Conservation (phyloP, 2,329 filamentous ascomycete genomes). For the Paecilomyces variotii region DNA sequence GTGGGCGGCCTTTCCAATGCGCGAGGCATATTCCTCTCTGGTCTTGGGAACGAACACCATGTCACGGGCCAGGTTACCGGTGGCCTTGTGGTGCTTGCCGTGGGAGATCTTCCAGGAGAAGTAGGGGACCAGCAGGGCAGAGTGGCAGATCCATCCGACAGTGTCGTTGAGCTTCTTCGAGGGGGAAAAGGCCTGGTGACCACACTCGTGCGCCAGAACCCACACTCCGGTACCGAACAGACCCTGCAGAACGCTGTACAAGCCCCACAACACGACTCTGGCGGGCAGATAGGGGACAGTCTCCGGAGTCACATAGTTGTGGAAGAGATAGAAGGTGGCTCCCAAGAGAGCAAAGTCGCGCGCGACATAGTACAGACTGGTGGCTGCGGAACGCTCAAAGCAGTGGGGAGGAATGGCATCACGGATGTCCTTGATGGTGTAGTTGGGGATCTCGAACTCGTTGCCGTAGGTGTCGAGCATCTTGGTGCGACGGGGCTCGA, state of each 20-base stretch:
- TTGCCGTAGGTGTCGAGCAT: constrained; percentile 92
- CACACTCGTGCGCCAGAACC: constrained; percentile 97
- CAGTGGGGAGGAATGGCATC: constrained; percentile 97
- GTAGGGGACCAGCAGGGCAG: constrained; percentile 82
- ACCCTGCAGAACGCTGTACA: constrained; percentile 76
- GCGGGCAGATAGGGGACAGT: constrained; percentile 61
- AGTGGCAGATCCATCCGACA: constrained; percentile 88
- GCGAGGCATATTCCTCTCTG: constrained; percentile 68
- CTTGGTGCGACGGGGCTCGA: constrained; percentile 46
- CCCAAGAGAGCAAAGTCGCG: constrained; percentile 68
- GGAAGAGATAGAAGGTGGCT: constrained; percentile 74
- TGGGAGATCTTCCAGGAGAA: constrained; percentile 99
- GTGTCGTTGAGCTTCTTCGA: constrained; percentile 85
- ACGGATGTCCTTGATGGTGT: constrained; percentile 94
- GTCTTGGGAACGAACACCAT: constrained; percentile 99
- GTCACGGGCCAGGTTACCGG: constrained; percentile 91
- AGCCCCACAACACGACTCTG: constrained; percentile 58
- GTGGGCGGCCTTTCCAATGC: constrained; percentile 65
- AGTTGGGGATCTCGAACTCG: constrained; percentile 86
- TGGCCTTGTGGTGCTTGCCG: constrained; percentile 99
- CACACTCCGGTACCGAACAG: constrained; percentile 89
- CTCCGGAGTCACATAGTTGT: constrained; percentile 84
- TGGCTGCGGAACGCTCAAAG: constrained; percentile 74
- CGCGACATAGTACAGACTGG: constrained; percentile 72
- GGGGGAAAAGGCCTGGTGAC: constrained; percentile 92